A percentile compares a stretch with the other conserved stretches of the same genome.
Conservation (phyloP, 805 yeast species). For the Kazachstania africana region DNA sequence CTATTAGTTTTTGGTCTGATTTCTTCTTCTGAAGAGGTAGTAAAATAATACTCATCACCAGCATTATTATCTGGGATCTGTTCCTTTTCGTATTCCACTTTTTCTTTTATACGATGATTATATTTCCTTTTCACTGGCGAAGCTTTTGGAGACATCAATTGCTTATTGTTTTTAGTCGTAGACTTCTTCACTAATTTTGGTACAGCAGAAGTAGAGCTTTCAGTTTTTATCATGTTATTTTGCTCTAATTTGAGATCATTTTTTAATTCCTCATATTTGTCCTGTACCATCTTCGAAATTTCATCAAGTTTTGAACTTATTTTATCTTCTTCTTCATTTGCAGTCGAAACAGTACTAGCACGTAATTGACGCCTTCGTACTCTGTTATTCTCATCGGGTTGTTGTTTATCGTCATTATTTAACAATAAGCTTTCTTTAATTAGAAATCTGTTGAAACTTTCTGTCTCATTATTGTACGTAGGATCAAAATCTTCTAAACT, state of each 20-base stretch:
- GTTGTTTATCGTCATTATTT: slow-evolving; percentile 7
- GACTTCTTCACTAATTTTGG: not conserved
- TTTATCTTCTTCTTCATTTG: slow-evolving; percentile 1
- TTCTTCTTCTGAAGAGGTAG: slow-evolving; percentile 25
- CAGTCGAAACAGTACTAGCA: slow-evolving; percentile 1
- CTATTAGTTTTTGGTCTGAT: slow-evolving; percentile 6
- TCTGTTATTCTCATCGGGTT: slow-evolving; percentile 6
- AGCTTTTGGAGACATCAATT: no score
- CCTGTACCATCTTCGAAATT: not conserved
- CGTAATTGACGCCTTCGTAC: slow-evolving; percentile 10
- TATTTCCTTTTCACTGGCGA: not conserved
- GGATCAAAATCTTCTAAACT: slow-evolving; percentile 58
- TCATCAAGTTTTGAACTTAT: not conserved
- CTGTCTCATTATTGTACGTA: slow-evolving; percentile 22
- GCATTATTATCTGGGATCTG: not conserved
- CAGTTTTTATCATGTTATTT: no score
- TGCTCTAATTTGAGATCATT: not conserved
- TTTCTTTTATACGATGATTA: no score
- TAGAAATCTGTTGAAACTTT: slow-evolving; percentile 27
- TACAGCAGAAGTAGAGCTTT: not conserved
- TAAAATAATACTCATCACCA: slow-evolving; percentile 17
- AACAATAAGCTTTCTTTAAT: slow-evolving; percentile 9
- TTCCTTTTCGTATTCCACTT: not conserved
- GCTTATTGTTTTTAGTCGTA: not conserved
- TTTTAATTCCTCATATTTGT: not conserved